These are phyloP conservation scores for Rhodamnia rubescens DNA, from an alignment of 345 rosid species.

Conservation along the genomic window DNA sequence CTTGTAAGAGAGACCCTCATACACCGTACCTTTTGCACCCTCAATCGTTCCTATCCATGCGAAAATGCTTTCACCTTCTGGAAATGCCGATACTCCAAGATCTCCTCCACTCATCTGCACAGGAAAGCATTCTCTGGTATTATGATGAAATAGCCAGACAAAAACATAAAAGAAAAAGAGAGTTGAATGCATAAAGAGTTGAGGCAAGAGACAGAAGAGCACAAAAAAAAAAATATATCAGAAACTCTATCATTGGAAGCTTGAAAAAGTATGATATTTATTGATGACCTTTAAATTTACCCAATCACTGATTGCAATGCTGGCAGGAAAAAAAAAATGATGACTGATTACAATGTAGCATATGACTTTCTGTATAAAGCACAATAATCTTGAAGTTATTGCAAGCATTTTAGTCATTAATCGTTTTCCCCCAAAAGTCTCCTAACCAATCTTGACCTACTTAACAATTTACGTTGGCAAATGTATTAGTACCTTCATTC, in stretches of 20 bases:
- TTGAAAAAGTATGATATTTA: neutral
- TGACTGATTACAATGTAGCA: neutral
- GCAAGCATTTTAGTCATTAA: neutral
- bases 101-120: constrained; percentile 53
- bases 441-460: neutral
- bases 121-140: neutral
- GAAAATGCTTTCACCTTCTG: constrained; percentile 58
- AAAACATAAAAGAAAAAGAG: neutral
- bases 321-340: neutral
- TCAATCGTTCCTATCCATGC: constrained; percentile 53
- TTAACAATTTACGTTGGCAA: neutral
- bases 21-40: constrained; percentile 51
- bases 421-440: neutral
- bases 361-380: neutral
- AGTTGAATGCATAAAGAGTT: neutral
- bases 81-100: constrained; percentile 58
- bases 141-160: neutral
- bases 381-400: neutral
- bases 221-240: neutral
- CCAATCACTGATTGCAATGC: neutral
- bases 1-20: constrained; percentile 56
- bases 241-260: neutral
- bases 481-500: neutral
- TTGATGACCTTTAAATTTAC: neutral
- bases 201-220: neutral